Evolutionary conservation across 306 rosid genomes (phyloP), one percentile per base, ranked within the genome.

Genomic region (Adenanthera pavonina): DNA sequence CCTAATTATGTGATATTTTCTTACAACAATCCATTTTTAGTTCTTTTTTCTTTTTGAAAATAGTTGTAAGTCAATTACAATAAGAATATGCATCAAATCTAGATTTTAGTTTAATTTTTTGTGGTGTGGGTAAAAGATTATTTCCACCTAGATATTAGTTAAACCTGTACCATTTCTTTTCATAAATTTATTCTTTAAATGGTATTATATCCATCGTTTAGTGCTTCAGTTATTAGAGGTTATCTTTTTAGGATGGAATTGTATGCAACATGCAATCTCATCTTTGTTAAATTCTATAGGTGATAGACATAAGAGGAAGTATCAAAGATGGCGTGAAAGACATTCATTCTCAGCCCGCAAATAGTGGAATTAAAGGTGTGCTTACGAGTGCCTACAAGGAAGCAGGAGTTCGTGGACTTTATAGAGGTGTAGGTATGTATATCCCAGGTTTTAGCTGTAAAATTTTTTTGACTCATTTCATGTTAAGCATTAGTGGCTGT

Each of bases 381-480:
- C 97, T 93, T n/a, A 81, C 81, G 47, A 84, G 88, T 17, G 98
- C 84, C 65, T 92, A 92, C 84, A 93, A 80, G 72, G 96, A 88
- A 69, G 96, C 94, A 35, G 98, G 98, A 75, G 72, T 86, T 61
- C 98, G 96, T 75, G 97, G 86, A 62, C 98, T 95, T 54, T 95
- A 95, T 48, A 89, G 96, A 36, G 99, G 98, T 74, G 91, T 88
- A 82, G 99, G 97, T 93, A 89, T 79, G 93, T 81, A 53, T 84
- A 25, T 48, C 44, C 25, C 53, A 40, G 49, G 69, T 47, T 73
- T 41, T 82, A 70, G 70, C 81, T 13, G 54, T 70, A 33, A 20
- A 41, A 62, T 53, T 62, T 70, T 59, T 48, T 25, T 36, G 47
- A 14, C 12, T 30, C 43, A 56, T 59, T 36, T 59, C 25, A 15